Base-by-base conservation (phyloP, 1,284 basidiomycete genomes). In the Ceratobasidium sp. region DNA sequence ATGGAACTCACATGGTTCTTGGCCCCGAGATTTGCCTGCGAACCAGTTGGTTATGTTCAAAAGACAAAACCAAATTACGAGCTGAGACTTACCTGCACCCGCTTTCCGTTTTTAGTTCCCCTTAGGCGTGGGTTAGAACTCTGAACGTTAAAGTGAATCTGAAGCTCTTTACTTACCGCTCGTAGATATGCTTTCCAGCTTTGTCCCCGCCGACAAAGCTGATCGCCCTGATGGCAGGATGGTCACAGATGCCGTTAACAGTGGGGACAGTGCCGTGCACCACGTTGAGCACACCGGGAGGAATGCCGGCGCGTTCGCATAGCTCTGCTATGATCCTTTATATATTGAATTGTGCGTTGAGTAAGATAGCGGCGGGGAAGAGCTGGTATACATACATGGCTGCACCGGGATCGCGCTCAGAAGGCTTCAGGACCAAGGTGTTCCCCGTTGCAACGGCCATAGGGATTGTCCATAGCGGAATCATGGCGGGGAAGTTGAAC, bases 201-300 rank as follows among this genome's bases (percentile, higher is more conserved):
- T 87, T 87, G 83, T 99, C 95, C 51, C 95, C 95, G 29, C 97
- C 97, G n/a, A 99, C 97, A 81, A 99, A 98, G 78, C 93, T 95
- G 81, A 98, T 96, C 9, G 96, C 97, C 81, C 91, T 95, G 85
- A 98, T 95, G 7, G 86, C 84, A 16, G 95, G 92, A 81, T 96
- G 89, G 81, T 98, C 96, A 81, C 96, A 98, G 76, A 99, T 94
- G 34, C 92, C 90, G 80, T 98, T 98, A 74, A 99, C 97, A 0
- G 93, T 95, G 9, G 92, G 89, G 37, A 93, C 89, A 22, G 91
- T 90, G 34, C 97, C 97, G 80, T 99, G 95, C 11, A 98, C 92
- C 66, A 96, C 86, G 80, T 95, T 96, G 75, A 96, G 82, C 51
- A 96, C 94, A 78, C 77, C 77, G 34, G 77, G 68, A 1, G 77